Conservation (phyloP, 345 rosid genomes). For the Theobroma cacao region DNA sequence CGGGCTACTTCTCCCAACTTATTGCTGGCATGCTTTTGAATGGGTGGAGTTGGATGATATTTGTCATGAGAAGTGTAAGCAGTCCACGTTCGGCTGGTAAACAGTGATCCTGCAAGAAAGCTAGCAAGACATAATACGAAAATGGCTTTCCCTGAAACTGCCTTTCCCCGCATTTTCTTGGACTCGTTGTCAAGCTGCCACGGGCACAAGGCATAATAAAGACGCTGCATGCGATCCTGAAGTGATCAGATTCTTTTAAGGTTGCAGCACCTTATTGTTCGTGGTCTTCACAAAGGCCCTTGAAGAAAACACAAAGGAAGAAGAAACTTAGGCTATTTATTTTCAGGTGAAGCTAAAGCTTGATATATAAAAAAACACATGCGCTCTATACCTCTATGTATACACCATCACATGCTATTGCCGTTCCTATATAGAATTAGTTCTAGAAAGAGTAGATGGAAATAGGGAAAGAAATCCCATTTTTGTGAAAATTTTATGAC, state of each 20-base stretch:
- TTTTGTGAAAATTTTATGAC: neutral
- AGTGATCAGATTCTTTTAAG: conserved; percentile 13
- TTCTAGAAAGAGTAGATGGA: neutral
- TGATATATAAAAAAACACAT: neutral
- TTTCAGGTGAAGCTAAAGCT: neutral
- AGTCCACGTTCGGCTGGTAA: conserved; percentile 45
- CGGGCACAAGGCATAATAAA: conserved; percentile 16
- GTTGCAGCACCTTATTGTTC: conserved; percentile 5
- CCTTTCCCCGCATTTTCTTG: conserved; percentile 65
- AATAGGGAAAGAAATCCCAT: neutral
- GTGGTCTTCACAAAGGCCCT: conserved; percentile 7
- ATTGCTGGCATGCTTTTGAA: conserved; percentile 22
- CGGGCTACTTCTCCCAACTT: conserved; percentile 17
- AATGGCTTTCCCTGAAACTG: conserved; percentile 60
- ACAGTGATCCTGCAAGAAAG: conserved; percentile 74
- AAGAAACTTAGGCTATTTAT: neutral
- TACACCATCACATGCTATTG: neutral
- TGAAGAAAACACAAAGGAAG: neutral
- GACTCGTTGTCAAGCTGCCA: conserved; percentile 23
- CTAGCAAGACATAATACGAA: conserved; percentile 56
- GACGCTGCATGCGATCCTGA: conserved; percentile 12
- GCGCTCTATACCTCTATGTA: no score
- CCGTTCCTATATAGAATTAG: no score
- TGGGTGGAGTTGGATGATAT: conserved; percentile 21
- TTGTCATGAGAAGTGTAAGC: conserved; percentile 16